Evolutionary conservation across 345 rosid genomes (phyloP), one percentile per base, ranked within the genome.

Genomic region (Luvunga scandens): DNA sequence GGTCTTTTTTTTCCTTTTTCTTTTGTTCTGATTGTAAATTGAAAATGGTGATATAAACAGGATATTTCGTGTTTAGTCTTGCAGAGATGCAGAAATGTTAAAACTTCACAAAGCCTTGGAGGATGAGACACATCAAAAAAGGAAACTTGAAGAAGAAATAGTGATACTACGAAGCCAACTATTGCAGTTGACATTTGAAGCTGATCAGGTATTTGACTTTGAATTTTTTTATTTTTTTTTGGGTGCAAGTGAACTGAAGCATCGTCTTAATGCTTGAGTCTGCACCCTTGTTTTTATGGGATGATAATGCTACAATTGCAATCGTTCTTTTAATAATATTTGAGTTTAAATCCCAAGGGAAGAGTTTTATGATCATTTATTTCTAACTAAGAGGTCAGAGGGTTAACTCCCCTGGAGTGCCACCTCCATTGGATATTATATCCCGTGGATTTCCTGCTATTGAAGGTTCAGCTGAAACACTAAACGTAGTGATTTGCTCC

Each of bases 101-200:
- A 93, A 87, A 84, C 90, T 93, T 80, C 93, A 81, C 36, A 91
- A 87, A 82, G 84, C 85, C 80, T 85, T 97, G 72, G 98, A 97
- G 82, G 97, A 93, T 25, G 98, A 94, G 85, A 88, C 86, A 38
- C 30, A 63, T 74, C 92, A 91, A 82, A 94, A 88, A 80, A 89
- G 82, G 90, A 97, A 90, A 81, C 94, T 93, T 82, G 98, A 94
- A 82, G 94, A 87, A 79, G 96, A 97, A 87, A 89, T 90, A 76
- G 81, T 86, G 81, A 70, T 87, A 42, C 83, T 94, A 67, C 89
- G 89, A 79, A 91, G 94, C 83, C 98, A 91, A 84, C 81, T 94
- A 84, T 83, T 94, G 84, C 98, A 94, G 69, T 82, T 94, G 84
- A 92, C 91, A 77, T 88, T 91, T 81, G 98, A 94, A 82, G 94